Evolutionary conservation across 176 grass and related monocot species (phyloP).

Genomic region (Oryza australiensis): DNA sequence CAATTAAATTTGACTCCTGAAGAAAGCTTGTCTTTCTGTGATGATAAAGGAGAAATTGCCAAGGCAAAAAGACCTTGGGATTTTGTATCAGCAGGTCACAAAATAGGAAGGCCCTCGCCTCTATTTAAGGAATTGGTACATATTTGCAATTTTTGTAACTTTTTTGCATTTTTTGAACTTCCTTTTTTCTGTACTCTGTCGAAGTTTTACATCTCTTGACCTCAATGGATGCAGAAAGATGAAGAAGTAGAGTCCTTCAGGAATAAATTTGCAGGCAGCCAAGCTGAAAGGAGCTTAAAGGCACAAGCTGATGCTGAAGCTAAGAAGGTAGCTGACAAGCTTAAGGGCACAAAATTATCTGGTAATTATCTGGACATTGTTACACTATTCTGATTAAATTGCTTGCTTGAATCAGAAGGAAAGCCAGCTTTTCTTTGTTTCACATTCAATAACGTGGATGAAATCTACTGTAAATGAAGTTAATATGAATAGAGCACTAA

Average conservation of each 20-base stretch:
- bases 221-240: slow-evolving; percentile 68
- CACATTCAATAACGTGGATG: background rate
- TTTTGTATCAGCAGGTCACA: slow-evolving; percentile 74
- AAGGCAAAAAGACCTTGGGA: slow-evolving; percentile 85
- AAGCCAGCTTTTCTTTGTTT: background rate
- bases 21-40: slow-evolving; percentile 62
- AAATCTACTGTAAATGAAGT: background rate
- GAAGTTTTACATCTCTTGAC: slow-evolving; percentile 21
- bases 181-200: background rate
- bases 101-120: slow-evolving; percentile 79
- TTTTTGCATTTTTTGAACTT: slow-evolving; percentile 24
- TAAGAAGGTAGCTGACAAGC: slow-evolving; percentile 36
- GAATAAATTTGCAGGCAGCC: slow-evolving; percentile 78
- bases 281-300: slow-evolving; percentile 80
- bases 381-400: slow-evolving; percentile 1
- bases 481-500: background rate
- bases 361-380: slow-evolving; percentile 37
- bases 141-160: slow-evolving; percentile 20
- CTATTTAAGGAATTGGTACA: slow-evolving; percentile 88
- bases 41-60: slow-evolving; percentile 66
- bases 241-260: slow-evolving; percentile 67
- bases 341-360: slow-evolving; percentile 45
- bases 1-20: slow-evolving; percentile 65
- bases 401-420: background rate
- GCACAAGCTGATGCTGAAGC: slow-evolving; percentile 67